phyloP scores from a whole-genome alignment of 305 asterid species.

The Ilex paraguariensis region DNA sequence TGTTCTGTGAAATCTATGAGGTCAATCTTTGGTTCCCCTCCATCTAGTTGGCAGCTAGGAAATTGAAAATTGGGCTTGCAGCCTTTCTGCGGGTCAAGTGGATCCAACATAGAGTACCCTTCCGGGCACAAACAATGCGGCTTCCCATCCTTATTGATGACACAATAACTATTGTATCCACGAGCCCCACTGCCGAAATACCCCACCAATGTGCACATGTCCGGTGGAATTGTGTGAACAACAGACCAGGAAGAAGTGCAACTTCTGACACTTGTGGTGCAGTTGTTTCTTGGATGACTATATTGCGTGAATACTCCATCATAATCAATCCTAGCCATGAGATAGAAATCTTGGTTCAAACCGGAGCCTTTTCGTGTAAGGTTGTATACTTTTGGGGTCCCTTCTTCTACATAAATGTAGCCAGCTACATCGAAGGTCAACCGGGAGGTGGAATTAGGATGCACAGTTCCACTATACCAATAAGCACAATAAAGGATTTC shows the following conservation, averaged over 20 bases:
- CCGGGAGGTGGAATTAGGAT: background rate
- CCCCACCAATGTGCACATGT: slow-evolving; percentile 15
- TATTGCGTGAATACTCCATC: slow-evolving; percentile 33
- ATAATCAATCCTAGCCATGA: slow-evolving; percentile 22
- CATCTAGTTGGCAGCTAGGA: slow-evolving; percentile 23
- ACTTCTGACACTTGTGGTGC: slow-evolving; percentile 6
- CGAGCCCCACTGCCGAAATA: slow-evolving; percentile 31
- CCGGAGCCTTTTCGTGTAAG: slow-evolving; percentile 2
- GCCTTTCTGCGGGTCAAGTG: slow-evolving; percentile 13
- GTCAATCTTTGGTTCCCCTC: slow-evolving; percentile 16
- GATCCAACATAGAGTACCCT: slow-evolving; percentile 20
- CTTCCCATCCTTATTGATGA: slow-evolving; percentile 17
- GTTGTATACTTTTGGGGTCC: background rate
- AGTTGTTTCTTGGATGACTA: slow-evolving; percentile 15
- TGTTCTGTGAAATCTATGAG: slow-evolving; percentile 19
- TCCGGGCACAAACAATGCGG: slow-evolving; percentile 26
- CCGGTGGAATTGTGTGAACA: slow-evolving; percentile 14
- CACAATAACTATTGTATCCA: slow-evolving; percentile 34
- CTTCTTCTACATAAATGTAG: slow-evolving; percentile 13
- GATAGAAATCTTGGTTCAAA: slow-evolving; percentile 18
- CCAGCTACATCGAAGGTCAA: slow-evolving; percentile 31
- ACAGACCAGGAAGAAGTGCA: slow-evolving; percentile 21
- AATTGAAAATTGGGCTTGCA: slow-evolving; percentile 23
- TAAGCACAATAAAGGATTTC: slow-evolving; percentile 6
- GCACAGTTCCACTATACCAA: slow-evolving; percentile 11